phyloP scores from a whole-genome alignment of 2,329 filamentous ascomycete genomes.

The Hirsutella minnesotensis region DNA sequence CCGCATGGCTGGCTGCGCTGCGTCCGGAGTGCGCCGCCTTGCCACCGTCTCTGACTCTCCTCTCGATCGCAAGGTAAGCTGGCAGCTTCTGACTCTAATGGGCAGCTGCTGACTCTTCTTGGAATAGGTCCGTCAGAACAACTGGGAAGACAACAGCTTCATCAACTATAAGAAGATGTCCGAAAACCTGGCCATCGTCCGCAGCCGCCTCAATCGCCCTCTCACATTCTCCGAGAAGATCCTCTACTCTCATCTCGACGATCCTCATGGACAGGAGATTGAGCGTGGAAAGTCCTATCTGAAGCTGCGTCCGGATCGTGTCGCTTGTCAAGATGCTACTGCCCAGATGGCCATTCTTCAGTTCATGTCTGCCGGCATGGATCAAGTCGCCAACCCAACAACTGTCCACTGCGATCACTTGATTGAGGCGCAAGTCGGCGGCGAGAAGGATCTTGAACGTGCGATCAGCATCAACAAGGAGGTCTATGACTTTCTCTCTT shows the following conservation, averaged over 20 bases:
- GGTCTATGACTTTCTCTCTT: slow-evolving; percentile 95
- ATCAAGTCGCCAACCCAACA: slow-evolving; percentile 80
- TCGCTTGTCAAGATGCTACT: slow-evolving; percentile 98
- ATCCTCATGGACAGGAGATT: slow-evolving; percentile 91
- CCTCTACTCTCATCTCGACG: slow-evolving; percentile 95
- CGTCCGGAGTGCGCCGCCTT: slow-evolving; percentile 58
- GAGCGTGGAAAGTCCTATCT: slow-evolving; percentile 93
- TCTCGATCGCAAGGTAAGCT: slow-evolving; percentile 76
- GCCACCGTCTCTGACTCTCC: slow-evolving; percentile 78
- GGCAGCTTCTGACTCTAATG: background rate
- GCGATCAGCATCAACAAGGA: slow-evolving; percentile 90
- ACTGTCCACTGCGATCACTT: slow-evolving; percentile 99
- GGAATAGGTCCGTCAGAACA: slow-evolving; percentile 78
- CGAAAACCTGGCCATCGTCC: slow-evolving; percentile 89
- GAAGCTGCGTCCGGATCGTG: slow-evolving; percentile 91
- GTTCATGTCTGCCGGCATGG: slow-evolving; percentile 94
- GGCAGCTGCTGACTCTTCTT: background rate
- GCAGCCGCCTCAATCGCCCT: slow-evolving; percentile 78
- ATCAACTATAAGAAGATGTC: slow-evolving; percentile 99
- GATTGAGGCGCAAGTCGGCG: slow-evolving; percentile 90
- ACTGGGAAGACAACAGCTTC: slow-evolving; percentile 89
- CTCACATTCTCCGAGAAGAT: slow-evolving; percentile 97
- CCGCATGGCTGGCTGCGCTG: slow-evolving; percentile 40
- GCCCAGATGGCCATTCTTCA: slow-evolving; percentile 97
- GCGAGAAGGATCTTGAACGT: slow-evolving; percentile 69